Evolutionary conservation across 495 filamentous ascomycete species (phyloP), one percentile per base, ranked within the genome.

Genomic region (Talaromyces adpressus): DNA sequence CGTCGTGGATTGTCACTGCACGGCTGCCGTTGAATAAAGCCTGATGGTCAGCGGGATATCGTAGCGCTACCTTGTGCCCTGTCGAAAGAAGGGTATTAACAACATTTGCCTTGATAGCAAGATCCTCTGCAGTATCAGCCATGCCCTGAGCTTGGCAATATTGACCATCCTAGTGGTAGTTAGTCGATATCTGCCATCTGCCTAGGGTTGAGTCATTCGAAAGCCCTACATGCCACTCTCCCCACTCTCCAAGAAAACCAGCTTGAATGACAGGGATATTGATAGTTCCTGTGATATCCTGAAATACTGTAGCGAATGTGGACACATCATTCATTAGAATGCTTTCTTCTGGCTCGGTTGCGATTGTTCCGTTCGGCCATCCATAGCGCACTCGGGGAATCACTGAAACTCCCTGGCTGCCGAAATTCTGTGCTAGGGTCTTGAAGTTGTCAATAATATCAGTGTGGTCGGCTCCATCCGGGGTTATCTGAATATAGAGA

Each of bases 401-500:
- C 25, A 58, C 56, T 58, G 56, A 29, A 39, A 58, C 18, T 30
- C 56, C 56, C 18, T 58, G 56, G 18, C 16, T 32, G 16, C 56
- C 56, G 9, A 34, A 58, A 32, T 58, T 58, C 2, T 58, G 27
- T 29, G 56, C 56, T 11, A 58, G 29, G 8, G 56, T 58, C 27
- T 36, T 58, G 56, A 58, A 58, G 12, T 58, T 14, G 14, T 32
- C 18, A n/a, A 58, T 18, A 18, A 58, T 58, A 30, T 29, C n/a
- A 32, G 14, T 58, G 29, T 58, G 56, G 14, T 58, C 56, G 8
- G 56, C 56, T 7, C 56, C 56, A 32, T 58, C 56, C 16, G 56
- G 56, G 22, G 56, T 58, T 9, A 58, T 58, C 16, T 58, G 56
- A 58, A 58, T 58, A 34, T 58, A 58, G 20, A 58, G 56, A 34